Base-by-base conservation (phyloP, 345 rosid genomes). In the Litchi chinensis region DNA sequence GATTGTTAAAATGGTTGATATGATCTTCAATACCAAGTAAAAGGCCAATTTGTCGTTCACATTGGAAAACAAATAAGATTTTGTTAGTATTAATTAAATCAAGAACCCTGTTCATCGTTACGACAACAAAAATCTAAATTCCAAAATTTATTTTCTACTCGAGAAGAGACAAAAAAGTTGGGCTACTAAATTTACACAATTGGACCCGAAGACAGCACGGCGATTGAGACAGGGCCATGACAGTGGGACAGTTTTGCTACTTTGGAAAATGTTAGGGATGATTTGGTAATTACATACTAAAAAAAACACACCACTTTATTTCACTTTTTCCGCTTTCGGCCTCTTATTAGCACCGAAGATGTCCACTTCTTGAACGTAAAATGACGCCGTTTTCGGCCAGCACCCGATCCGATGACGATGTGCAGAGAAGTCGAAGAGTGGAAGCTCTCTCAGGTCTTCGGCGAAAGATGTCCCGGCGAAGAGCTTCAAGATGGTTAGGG, bases 371-470 rank as follows among this genome's bases (percentile, higher is more conserved):
- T 60, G 74, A 65, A 26, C 4, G 19, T 32, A 8, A 57, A 65
- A 19, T 71, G 66, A 13, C 77, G 22, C 37, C 10, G 63, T 39
- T 60, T 76, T 21, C 32, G 22, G 40, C 6, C 16, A 57, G 76
- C 59, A 19, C 56, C 57, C 81, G 92, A 81, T 66, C 52, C 52
- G 52, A 46, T 46, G 52, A 46, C 52, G 52, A 59, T 69, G 10
- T 75, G 43, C 76, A 57, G 85, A 13, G 72, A 57, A 5, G 76
- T 80, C 16, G 73, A 88, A 0, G 82, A 86, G 26, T 91, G 95
- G 95, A 88, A 84, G 63, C 83, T 88, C 87, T 91, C 87, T 54
- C 87, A 90, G 79, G 91, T 86, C 56, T 88, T 91, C 80, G 93
- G 92, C 56, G 87, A 91, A 46, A 62, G 80, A 54, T 40, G 66